A percentile compares a stretch with the other conserved stretches of the same genome.
phyloP scores from a whole-genome alignment of 2,329 filamentous ascomycete species.

The Decorospora gaudefroyi region DNA sequence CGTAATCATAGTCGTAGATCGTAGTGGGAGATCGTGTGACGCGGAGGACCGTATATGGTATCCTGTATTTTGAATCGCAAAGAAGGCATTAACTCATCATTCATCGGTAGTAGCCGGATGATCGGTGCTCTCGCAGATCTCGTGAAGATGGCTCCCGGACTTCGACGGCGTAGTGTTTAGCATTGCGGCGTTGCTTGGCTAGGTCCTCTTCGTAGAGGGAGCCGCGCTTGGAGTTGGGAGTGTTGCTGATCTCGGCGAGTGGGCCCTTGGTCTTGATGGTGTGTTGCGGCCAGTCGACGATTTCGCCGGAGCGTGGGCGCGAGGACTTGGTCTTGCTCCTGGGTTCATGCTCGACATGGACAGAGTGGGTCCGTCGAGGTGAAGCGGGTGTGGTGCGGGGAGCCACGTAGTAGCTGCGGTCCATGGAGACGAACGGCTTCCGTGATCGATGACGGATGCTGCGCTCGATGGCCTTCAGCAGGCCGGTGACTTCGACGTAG shows the following conservation, averaged over 20 bases:
- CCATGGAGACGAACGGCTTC: slow-evolving; percentile 51
- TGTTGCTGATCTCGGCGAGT: slow-evolving; percentile 41
- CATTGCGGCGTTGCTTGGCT: slow-evolving; percentile 42
- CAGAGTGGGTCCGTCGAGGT: slow-evolving; percentile 33
- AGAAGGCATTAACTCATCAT: slow-evolving; percentile 19
- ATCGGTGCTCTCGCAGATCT: slow-evolving; percentile 45
- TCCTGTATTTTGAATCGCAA: slow-evolving; percentile 15
- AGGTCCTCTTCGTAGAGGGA: slow-evolving; percentile 50
- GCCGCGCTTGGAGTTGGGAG: slow-evolving; percentile 44
- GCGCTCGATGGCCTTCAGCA: slow-evolving; percentile 52
- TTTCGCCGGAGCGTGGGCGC: slow-evolving; percentile 44
- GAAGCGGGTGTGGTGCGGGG: slow-evolving; percentile 39
- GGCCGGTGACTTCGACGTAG: slow-evolving; percentile 48
- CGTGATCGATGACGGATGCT: slow-evolving; percentile 44
- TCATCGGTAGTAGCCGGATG: slow-evolving; percentile 49
- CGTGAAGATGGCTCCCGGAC: slow-evolving; percentile 48
- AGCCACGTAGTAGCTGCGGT: slow-evolving; percentile 50
- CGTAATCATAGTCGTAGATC: slow-evolving; percentile 7
- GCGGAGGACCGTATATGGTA: slow-evolving; percentile 4
- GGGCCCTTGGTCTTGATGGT: slow-evolving; percentile 21
- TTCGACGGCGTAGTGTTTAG: slow-evolving; percentile 48
- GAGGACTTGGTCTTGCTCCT: slow-evolving; percentile 34
- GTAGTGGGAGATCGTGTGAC: slow-evolving; percentile 5
- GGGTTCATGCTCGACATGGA: slow-evolving; percentile 42
- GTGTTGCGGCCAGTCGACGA: slow-evolving; percentile 45